A percentile compares a stretch with the other conserved stretches of the same genome.
These are phyloP conservation scores for Ophiostoma montium DNA, from an alignment of 2,329 filamentous ascomycete species.

Conservation along the genomic window DNA sequence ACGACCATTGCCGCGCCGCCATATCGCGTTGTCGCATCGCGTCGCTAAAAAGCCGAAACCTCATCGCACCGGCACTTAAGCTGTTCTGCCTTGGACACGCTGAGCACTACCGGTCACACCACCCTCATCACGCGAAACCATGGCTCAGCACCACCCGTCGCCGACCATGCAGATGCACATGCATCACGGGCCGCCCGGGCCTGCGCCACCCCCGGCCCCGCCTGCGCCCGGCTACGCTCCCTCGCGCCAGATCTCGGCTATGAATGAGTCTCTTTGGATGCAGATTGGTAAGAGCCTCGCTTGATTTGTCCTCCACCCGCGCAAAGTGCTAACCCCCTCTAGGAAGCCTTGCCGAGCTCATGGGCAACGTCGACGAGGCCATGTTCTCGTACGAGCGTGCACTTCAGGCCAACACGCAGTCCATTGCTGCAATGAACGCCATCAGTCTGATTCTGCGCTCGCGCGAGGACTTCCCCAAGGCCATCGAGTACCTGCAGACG, in stretches of 20 bases:
- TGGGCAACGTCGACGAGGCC: slow-evolving; percentile 79
- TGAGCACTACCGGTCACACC: background rate
- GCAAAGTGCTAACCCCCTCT: too few species aligned
- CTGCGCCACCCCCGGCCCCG: slow-evolving; percentile 30
- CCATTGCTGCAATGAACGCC: slow-evolving; percentile 81
- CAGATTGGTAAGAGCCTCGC: slow-evolving; percentile 60
- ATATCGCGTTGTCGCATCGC: too few species aligned
- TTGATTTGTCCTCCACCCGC: background rate
- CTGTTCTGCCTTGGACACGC: background rate
- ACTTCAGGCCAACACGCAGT: slow-evolving; percentile 74
- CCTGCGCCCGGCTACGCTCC: slow-evolving; percentile 38
- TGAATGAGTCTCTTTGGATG: slow-evolving; percentile 85
- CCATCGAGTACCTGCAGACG: slow-evolving; percentile 81
- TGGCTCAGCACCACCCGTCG: slow-evolving; percentile 70
- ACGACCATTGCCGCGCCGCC: background rate
- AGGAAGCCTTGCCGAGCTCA: slow-evolving; percentile 77
- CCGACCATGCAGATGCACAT: slow-evolving; percentile 62
- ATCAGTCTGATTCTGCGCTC: slow-evolving; percentile 85
- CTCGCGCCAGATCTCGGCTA: slow-evolving; percentile 58
- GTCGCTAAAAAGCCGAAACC: background rate
- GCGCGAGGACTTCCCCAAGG: slow-evolving; percentile 85
- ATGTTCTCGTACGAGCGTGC: slow-evolving; percentile 85
- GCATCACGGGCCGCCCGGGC: slow-evolving; percentile 47
- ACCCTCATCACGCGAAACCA: slow-evolving; percentile 19
- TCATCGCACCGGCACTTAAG: background rate